These are phyloP conservation scores for Penicillium subrubescens DNA, from an alignment of 495 filamentous ascomycete species.

Conservation along the genomic window DNA sequence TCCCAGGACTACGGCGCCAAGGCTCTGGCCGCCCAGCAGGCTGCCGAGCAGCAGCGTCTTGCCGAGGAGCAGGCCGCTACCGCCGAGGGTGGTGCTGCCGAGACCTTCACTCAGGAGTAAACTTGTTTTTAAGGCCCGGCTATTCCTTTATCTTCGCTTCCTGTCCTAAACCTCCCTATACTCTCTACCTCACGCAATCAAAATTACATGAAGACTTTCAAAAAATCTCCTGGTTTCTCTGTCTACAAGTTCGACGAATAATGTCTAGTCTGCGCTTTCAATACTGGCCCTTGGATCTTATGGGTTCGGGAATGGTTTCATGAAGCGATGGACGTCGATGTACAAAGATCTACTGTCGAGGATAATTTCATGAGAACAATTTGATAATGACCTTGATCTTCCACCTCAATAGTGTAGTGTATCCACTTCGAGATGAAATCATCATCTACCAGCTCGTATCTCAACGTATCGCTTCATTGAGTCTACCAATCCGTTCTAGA, in stretches of 20 bases:
- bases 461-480: background rate
- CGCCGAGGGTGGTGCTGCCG: conserved; percentile 48
- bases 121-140: conserved; percentile 35
- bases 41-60: conserved; percentile 71
- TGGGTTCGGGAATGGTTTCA: background rate
- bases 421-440: background rate
- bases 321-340: background rate
- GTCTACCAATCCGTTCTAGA: too few relatives aligned
- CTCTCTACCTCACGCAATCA: conserved; percentile 46
- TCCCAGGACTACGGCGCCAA: conserved; percentile 98
- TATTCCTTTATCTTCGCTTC: conserved; percentile 36
- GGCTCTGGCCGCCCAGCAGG: conserved; percentile 82
- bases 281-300: background rate
- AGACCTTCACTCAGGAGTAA: conserved; percentile 53
- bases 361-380: conserved; percentile 2
- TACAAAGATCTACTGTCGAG: conserved; percentile 4
- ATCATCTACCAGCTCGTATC: background rate
- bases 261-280: conserved; percentile 2
- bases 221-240: conserved; percentile 11
- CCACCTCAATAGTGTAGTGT: background rate
- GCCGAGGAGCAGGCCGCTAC: conserved; percentile 61
- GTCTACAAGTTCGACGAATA: conserved; percentile 1
- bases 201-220: conserved; percentile 48
- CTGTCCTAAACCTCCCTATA: conserved; percentile 43
- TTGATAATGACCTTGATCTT: conserved; percentile 3